Conservation (phyloP, 2,329 filamentous ascomycete genomes). For the Coniosporium tulheliwenetii region DNA sequence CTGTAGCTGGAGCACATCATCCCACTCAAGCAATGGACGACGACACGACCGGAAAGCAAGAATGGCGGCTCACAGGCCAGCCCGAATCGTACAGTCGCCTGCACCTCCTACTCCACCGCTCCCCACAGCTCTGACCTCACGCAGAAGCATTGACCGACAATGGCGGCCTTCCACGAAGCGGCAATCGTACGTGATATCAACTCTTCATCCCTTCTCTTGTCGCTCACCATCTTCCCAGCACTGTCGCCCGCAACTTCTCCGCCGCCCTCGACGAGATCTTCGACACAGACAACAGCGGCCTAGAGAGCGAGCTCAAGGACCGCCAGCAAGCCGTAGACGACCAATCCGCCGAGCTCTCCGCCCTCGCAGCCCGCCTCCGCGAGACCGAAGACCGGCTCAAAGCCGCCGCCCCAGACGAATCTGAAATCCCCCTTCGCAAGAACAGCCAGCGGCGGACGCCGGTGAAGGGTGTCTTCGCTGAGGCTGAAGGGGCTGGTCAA, state of each 20-base stretch:
- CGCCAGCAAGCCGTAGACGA: slow-evolving; percentile 68
- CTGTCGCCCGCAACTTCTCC: slow-evolving; percentile 76
- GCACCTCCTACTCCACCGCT: not conserved
- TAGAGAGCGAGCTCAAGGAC: slow-evolving; percentile 53
- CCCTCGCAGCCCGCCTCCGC: slow-evolving; percentile 67
- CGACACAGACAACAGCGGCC: slow-evolving; percentile 65
- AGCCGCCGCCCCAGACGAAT: slow-evolving; percentile 4
- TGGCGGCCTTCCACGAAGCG: not conserved
- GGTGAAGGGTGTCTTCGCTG: slow-evolving; percentile 10
- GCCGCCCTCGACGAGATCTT: slow-evolving; percentile 78
- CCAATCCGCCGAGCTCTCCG: slow-evolving; percentile 67
- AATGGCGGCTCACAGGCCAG: not conserved
- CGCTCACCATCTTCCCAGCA: slow-evolving; percentile 36
- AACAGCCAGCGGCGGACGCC: slow-evolving; percentile 15
- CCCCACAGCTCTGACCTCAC: not conserved
- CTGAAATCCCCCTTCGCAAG: slow-evolving; percentile 6
- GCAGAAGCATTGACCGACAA: not conserved
- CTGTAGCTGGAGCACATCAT: too few relatives aligned
- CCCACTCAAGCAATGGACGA: too few relatives aligned
- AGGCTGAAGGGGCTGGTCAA: not conserved
- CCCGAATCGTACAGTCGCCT: not conserved
- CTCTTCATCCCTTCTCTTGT: not conserved
- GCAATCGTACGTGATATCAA: not conserved
- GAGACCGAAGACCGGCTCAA: slow-evolving; percentile 71
- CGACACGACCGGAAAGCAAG: too few relatives aligned